Conservation (phyloP, 495 filamentous ascomycete genomes). For the Parachaetomium inaequale region DNA sequence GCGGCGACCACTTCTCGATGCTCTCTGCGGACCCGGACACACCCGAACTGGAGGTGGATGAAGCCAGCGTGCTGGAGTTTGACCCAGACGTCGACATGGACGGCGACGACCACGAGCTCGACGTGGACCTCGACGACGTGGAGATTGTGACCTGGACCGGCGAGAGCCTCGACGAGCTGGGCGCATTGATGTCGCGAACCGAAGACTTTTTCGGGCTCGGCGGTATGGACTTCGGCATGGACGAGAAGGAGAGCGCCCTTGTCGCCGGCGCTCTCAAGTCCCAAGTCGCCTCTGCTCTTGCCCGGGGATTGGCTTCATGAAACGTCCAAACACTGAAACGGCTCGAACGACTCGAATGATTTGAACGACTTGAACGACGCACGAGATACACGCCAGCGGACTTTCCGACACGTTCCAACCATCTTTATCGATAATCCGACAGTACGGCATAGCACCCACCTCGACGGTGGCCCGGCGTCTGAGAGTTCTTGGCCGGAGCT, state of each 20-base stretch:
- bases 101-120: not conserved
- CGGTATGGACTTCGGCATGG: constrained; percentile 7
- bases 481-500: not conserved
- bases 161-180: constrained; percentile 14
- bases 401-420: not conserved
- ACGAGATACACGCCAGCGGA: constrained; percentile 1
- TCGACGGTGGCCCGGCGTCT: not conserved
- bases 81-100: not conserved
- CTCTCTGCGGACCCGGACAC: not conserved
- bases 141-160: constrained; percentile 15
- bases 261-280: not conserved
- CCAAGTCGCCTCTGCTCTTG: not conserved
- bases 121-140: constrained; percentile 14
- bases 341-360: not conserved
- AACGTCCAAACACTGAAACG: not conserved
- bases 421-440: not conserved
- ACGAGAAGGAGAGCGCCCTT: not conserved
- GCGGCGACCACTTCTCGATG: constrained; percentile 16
- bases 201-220: constrained; percentile 21
- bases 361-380: not conserved
- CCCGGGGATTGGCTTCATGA: not conserved
- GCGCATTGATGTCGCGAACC: constrained; percentile 7
- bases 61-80: not conserved
- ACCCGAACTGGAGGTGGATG: not conserved
- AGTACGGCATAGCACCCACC: not conserved